Conservation (phyloP, 192 early-diverging fungal species). For the Borealophlyctis nickersoniae region DNA sequence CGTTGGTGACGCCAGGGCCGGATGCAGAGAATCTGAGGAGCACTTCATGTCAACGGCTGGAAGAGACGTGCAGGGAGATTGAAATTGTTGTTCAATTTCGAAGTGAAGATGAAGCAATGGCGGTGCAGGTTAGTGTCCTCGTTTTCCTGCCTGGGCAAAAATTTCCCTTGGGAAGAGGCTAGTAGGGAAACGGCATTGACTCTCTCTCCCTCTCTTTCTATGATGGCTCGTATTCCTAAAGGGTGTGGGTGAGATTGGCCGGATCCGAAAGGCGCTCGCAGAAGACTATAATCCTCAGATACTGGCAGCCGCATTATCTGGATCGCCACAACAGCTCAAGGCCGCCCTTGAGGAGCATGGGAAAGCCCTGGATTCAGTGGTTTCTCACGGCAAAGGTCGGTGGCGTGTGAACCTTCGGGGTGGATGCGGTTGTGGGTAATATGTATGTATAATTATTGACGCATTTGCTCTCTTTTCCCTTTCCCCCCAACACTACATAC, state of each 20-base stretch:
- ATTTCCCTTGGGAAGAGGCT: too few relatives aligned
- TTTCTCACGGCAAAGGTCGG: constrained; percentile 22
- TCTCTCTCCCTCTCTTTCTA: too few relatives aligned
- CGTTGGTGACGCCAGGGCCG: constrained; percentile 12
- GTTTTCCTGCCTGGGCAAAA: too few relatives aligned
- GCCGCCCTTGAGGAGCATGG: constrained; percentile 17
- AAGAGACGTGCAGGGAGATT: constrained; percentile 26
- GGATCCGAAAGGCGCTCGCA: constrained; percentile 9
- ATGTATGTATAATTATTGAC: too few relatives aligned
- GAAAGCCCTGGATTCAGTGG: constrained; percentile 11
- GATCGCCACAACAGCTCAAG: constrained; percentile 5
- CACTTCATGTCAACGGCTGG: constrained; percentile 20
- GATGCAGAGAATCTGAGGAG: constrained; percentile 7
- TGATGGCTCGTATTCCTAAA: not conserved
- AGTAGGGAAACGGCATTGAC: too few relatives aligned
- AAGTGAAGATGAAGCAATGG: constrained; percentile 32
- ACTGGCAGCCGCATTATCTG: constrained; percentile 7
- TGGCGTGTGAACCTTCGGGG: not conserved
- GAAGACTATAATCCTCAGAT: constrained; percentile 18
- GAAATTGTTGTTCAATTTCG: constrained; percentile 35
- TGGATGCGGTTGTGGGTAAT: too few relatives aligned
- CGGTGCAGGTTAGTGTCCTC: constrained; percentile 14
- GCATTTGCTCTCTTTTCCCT: too few relatives aligned
- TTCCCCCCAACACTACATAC: too few relatives aligned
- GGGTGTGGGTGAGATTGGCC: constrained; percentile 11